Conservation (phyloP, 106 monocot genomes). For the Amphibolis antarctica region DNA sequence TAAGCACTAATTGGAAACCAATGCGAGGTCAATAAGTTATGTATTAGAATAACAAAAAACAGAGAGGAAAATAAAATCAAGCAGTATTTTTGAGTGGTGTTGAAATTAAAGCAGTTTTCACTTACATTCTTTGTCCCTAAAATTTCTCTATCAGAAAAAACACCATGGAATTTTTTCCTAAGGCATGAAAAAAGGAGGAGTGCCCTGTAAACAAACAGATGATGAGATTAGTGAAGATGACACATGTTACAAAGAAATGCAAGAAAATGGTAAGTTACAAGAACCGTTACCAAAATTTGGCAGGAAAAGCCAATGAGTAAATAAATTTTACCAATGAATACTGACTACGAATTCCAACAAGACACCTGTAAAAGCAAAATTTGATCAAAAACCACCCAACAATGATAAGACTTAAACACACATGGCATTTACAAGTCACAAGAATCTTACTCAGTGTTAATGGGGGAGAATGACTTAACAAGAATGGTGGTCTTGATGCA, state of each 20-base stretch:
- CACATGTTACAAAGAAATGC: neutral
- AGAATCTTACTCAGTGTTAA: slow-evolving; percentile 35
- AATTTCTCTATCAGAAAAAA: slow-evolving; percentile 65
- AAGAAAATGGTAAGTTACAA: neutral
- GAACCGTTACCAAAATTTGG: slow-evolving; percentile 61
- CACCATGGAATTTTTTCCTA: slow-evolving; percentile 47
- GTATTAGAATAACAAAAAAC: neutral
- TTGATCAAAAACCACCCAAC: neutral
- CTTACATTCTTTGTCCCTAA: slow-evolving; percentile 73
- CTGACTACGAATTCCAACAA: slow-evolving; percentile 16
- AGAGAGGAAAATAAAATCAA: neutral
- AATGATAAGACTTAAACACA: neutral
- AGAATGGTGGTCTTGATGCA: slow-evolving; percentile 45
- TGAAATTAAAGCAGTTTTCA: slow-evolving; percentile 9
- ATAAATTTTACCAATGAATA: slow-evolving; percentile 52
- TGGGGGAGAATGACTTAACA: slow-evolving; percentile 48
- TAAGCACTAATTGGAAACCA: neutral
- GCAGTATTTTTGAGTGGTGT: no score
- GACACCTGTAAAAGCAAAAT: slow-evolving; percentile 24
- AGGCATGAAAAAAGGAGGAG: slow-evolving; percentile 66
- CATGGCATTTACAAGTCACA: neutral
- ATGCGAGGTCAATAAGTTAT: neutral
- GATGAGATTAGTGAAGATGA: neutral
- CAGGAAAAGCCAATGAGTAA: slow-evolving; percentile 42
- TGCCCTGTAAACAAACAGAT: slow-evolving; percentile 32